Conservation (phyloP, 345 rosid species). For the Pistacia integerrima region DNA sequence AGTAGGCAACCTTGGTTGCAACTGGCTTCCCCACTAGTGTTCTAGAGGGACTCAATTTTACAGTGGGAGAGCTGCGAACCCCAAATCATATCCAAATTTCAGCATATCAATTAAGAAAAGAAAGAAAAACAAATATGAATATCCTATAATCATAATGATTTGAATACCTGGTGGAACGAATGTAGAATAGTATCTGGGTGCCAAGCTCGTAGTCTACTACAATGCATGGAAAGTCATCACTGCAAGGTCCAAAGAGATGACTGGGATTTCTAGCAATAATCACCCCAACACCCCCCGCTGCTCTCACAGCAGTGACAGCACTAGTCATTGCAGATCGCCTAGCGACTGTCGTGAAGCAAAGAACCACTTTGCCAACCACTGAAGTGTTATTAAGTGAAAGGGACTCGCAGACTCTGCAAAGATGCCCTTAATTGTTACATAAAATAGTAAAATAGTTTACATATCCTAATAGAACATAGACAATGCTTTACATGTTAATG, state of each 20-base stretch:
- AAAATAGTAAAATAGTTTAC: no score
- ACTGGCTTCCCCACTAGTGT: constrained; percentile 35
- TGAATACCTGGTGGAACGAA: constrained; percentile 37
- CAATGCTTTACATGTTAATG: background rate
- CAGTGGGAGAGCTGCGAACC: constrained; percentile 21
- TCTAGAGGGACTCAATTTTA: constrained; percentile 27
- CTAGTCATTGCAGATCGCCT: constrained; percentile 17
- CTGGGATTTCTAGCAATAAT: constrained; percentile 38
- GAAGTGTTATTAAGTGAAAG: constrained; percentile 17
- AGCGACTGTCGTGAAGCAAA: constrained; percentile 33
- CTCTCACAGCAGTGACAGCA: constrained; percentile 27
- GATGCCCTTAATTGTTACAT: no score
- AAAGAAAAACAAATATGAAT: background rate
- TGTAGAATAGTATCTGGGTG: constrained; percentile 33
- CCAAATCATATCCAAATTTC: background rate
- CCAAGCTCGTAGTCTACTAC: constrained; percentile 38
- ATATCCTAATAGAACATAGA: background rate
- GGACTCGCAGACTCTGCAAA: constrained; percentile 22
- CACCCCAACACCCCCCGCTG: constrained; percentile 40
- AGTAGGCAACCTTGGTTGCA: constrained; percentile 37
- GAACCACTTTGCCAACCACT: constrained; percentile 35
- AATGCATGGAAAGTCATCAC: constrained; percentile 36
- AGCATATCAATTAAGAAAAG: background rate
- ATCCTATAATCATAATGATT: background rate
- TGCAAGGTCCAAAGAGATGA: constrained; percentile 28